Base-by-base conservation (phyloP, 2,329 filamentous ascomycete species). In the Colletotrichum tropicale region DNA sequence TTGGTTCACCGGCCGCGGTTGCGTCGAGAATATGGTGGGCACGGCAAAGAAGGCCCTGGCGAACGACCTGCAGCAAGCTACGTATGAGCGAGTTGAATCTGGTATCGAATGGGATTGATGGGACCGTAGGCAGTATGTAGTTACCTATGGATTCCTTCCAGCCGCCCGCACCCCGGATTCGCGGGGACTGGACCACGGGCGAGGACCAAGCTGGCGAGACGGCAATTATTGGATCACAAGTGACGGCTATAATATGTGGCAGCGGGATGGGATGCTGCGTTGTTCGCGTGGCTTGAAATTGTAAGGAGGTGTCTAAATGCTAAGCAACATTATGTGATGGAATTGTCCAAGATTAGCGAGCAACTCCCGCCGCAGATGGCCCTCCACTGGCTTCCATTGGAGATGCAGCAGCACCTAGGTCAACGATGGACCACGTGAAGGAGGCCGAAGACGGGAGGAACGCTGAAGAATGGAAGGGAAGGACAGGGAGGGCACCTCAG, bases 31-130 rank as follows among this genome's bases (percentile, higher is more conserved):
- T 62, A 62, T 48, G 61, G 38, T 61, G 69, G 69, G 70, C 72
- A 75, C 61, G 72, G 72, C 72, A 72, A 34, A 72, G 68, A 28
- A 34, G 18, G 48, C 55, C 62, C 72, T 61, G 32, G 58, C 66
- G 21, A 65, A 32, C 62, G 52, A 62, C 72, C 18, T 68, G 70
- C 64, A 75, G 64, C 21, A 36, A 43, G 16, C 55, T 43, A 38
- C 36, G 16, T 38, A 56, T 48, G 9, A 18, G 34, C 67, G 26
- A n/a, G 15, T 24, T 3, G 55, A 30, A 32, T 73, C 28, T 68
- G 73, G 73, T 75, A 67, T 68, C 73, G 56, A 75, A 75, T 75
- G 48, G 56, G n/a, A 73, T 24, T 32, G 26, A n/a, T n/a, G 32
- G 38, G 32, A 34, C 32, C 32, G 28, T 8, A 34, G 28, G 18